These are phyloP conservation scores for Lachnellula occidentalis DNA, from an alignment of 2,329 filamentous ascomycete genomes.

Conservation along the genomic window DNA sequence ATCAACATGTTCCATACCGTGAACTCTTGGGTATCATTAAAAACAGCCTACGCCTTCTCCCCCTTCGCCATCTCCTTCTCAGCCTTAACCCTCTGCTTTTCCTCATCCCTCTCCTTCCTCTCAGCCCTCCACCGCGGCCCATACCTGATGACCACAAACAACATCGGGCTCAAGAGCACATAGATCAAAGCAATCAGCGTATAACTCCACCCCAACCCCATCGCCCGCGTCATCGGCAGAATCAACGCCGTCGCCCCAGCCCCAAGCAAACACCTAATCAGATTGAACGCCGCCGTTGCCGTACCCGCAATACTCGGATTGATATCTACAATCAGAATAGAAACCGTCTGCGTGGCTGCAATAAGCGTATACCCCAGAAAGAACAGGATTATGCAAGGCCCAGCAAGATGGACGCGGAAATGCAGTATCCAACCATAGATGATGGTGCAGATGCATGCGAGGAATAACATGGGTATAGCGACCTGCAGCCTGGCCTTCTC, in stretches of 20 bases:
- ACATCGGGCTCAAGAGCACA: conserved; percentile 34
- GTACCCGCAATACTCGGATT: conserved; percentile 47
- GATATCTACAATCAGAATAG: conserved; percentile 50
- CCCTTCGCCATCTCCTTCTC: not conserved
- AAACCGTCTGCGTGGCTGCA: conserved; percentile 47
- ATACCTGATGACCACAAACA: conserved; percentile 38
- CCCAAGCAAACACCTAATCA: conserved; percentile 50
- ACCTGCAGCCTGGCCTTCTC: conserved; percentile 46
- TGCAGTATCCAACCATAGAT: conserved; percentile 49
- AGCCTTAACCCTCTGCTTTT: not conserved
- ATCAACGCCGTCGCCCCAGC: conserved; percentile 48
- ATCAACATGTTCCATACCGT: too few relatives aligned
- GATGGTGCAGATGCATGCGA: conserved; percentile 43
- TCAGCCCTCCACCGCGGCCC: conserved; percentile 41
- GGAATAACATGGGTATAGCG: conserved; percentile 44
- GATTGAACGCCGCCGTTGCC: conserved; percentile 51
- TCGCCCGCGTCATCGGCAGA: conserved; percentile 43
- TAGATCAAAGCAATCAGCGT: conserved; percentile 42
- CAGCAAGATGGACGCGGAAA: conserved; percentile 39
- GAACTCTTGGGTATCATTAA: not conserved
- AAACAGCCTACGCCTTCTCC: not conserved
- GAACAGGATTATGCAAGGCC: conserved; percentile 42
- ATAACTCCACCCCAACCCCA: conserved; percentile 49
- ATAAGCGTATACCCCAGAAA: conserved; percentile 45
- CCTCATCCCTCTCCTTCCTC: conserved; percentile 22